Conservation (phyloP, 139 green algal species). For the Bryopsis sp. region DNA sequence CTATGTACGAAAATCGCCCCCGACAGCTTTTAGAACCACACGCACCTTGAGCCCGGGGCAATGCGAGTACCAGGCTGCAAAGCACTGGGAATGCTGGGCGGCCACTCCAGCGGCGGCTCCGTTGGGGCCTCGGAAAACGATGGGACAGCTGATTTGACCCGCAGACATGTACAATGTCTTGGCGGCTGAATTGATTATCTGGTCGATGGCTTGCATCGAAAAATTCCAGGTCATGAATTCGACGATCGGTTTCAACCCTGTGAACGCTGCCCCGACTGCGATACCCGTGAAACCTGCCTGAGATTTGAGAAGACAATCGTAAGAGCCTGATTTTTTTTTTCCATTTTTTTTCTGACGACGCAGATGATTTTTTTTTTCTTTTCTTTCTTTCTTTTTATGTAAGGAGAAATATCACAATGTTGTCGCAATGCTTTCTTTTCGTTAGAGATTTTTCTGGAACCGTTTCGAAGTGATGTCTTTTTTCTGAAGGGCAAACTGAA, state of each 20-base stretch:
- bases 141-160: slow-evolving; percentile 81
- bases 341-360: too few species aligned
- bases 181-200: slow-evolving; percentile 97
- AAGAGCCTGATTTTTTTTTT: background rate
- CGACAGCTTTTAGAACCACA: too few species aligned
- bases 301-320: background rate
- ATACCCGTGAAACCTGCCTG: slow-evolving; percentile 95
- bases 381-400: too few species aligned
- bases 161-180: slow-evolving; percentile 99
- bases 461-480: too few species aligned
- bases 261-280: slow-evolving; percentile 83
- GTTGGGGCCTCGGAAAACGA: slow-evolving; percentile 98
- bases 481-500: too few species aligned
- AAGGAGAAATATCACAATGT: too few species aligned
- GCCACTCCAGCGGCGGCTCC: slow-evolving; percentile 91
- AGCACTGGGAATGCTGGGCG: slow-evolving; percentile 97
- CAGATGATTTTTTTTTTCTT: too few species aligned
- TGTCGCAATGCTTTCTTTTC: too few species aligned
- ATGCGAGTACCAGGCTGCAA: slow-evolving; percentile 91
- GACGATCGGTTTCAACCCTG: slow-evolving; percentile 81
- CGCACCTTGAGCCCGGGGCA: slow-evolving; percentile 91
- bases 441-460: too few species aligned
- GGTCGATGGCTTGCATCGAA: slow-evolving; percentile 96
- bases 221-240: slow-evolving; percentile 99
- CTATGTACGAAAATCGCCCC: too few species aligned